These are phyloP conservation scores for Naganishia vaughanmartiniae DNA, from an alignment of 768 basidiomycete species.

Conservation along the genomic window DNA sequence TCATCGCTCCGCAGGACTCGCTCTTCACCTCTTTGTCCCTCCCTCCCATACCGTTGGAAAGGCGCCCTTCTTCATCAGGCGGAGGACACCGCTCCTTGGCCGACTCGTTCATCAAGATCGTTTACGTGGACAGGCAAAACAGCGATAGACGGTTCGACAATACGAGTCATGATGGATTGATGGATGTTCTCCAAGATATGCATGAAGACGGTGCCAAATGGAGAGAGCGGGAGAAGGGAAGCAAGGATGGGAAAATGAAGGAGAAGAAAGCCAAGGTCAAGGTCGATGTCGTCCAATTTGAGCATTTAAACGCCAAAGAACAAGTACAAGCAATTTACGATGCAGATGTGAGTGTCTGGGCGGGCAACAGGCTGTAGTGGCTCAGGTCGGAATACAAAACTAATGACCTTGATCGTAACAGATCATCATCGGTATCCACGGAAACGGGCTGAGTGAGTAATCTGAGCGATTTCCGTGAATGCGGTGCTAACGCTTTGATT, in stretches of 20 bases:
- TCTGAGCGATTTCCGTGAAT: too few species aligned
- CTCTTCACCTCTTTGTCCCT: constrained; percentile 1
- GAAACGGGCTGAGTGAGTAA: constrained; percentile 35
- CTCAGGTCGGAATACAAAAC: neutral
- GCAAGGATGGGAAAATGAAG: constrained; percentile 10
- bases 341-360: constrained; percentile 33
- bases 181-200: constrained; percentile 56
- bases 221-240: constrained; percentile 39
- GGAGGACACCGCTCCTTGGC: constrained; percentile 9
- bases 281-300: constrained; percentile 34
- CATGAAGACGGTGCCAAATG: constrained; percentile 61
- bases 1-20: constrained; percentile 23
- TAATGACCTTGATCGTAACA: constrained; percentile 7
- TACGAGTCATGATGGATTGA: constrained; percentile 60
- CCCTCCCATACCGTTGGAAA: constrained; percentile 26
- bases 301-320: constrained; percentile 33
- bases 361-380: neutral
- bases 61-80: constrained; percentile 17
- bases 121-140: constrained; percentile 71
- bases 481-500: neutral
- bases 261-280: constrained; percentile 26
- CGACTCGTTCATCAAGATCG: constrained; percentile 53
- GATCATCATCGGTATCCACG: constrained; percentile 41
- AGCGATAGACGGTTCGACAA: constrained; percentile 54
- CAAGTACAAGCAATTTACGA: constrained; percentile 37